These are phyloP conservation scores for Carex littledalei DNA, from an alignment of 176 grass and related monocot genomes.

Conservation along the genomic window DNA sequence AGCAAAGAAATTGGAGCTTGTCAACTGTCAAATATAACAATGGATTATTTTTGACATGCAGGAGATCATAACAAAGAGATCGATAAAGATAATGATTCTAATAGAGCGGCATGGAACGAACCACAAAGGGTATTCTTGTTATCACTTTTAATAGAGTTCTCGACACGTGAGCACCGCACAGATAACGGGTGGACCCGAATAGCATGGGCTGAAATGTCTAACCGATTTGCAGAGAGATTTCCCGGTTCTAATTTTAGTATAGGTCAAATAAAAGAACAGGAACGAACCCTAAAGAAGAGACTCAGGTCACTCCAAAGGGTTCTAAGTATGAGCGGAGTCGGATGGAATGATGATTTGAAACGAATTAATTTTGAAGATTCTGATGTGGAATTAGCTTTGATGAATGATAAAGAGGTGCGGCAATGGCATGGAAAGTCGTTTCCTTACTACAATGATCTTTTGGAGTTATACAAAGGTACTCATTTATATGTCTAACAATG, in stretches of 20 bases:
- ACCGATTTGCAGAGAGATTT: conserved; percentile 4
- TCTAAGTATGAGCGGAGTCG: not conserved
- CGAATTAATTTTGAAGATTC: not conserved
- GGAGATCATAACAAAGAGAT: not conserved
- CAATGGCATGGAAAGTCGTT: conserved; percentile 14
- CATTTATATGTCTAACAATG: not conserved
- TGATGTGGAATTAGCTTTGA: not conserved
- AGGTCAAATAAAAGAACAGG: conserved; percentile 3
- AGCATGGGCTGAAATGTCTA: not conserved
- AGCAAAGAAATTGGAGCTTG: not conserved
- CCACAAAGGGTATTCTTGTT: conserved; percentile 11
- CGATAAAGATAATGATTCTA: not conserved
- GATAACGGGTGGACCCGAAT: conserved; percentile 1
- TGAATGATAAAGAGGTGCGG: not conserved
- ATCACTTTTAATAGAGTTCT: not conserved
- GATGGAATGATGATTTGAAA: conserved; percentile 10
- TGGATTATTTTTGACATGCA: not conserved
- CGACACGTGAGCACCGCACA: not conserved
- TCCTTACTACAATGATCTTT: conserved; percentile 18
- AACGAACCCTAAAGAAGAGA: not conserved
- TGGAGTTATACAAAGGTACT: not conserved
- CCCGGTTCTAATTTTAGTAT: not conserved
- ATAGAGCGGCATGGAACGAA: conserved; percentile 11
- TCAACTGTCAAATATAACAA: not conserved
- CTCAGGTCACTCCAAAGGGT: not conserved